These are phyloP conservation scores for Bolboschoenoplectus hybrid DNA, from an alignment of 202 grass and related monocot genomes.

Conservation along the genomic window DNA sequence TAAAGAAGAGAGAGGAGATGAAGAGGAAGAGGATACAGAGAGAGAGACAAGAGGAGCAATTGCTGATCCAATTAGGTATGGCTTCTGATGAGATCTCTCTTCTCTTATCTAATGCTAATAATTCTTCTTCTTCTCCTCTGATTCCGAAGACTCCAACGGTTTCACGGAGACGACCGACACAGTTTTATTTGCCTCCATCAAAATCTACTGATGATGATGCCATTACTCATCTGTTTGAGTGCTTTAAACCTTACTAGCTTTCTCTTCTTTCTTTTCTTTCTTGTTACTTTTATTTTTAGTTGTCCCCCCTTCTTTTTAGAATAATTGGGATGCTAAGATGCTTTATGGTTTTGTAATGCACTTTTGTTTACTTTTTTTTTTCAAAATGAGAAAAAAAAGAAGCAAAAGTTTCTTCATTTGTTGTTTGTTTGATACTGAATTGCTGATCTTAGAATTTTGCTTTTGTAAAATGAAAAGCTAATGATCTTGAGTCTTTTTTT, in stretches of 20 bases:
- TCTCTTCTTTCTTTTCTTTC: neutral
- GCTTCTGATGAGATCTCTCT: conserved; percentile 24
- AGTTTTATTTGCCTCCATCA: neutral
- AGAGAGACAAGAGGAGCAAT: conserved; percentile 47
- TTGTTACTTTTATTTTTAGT: neutral
- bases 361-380: neutral
- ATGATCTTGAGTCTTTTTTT: neutral
- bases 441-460: neutral
- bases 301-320: neutral
- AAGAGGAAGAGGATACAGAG: conserved; percentile 34
- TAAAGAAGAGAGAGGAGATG: conserved; percentile 59
- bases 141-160: neutral
- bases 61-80: conserved; percentile 43
- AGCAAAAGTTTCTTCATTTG: neutral
- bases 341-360: neutral
- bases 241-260: conserved; percentile 65
- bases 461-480: neutral
- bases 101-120: conserved; percentile 10
- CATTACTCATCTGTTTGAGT: conserved; percentile 47
- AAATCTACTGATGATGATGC: conserved; percentile 24
- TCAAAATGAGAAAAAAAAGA: neutral
- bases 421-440: neutral
- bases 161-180: neutral
- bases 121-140: neutral
- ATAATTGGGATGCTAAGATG: conserved; percentile 31